phyloP scores from a whole-genome alignment of 305 asterid genomes.

The Rubia balearica region DNA sequence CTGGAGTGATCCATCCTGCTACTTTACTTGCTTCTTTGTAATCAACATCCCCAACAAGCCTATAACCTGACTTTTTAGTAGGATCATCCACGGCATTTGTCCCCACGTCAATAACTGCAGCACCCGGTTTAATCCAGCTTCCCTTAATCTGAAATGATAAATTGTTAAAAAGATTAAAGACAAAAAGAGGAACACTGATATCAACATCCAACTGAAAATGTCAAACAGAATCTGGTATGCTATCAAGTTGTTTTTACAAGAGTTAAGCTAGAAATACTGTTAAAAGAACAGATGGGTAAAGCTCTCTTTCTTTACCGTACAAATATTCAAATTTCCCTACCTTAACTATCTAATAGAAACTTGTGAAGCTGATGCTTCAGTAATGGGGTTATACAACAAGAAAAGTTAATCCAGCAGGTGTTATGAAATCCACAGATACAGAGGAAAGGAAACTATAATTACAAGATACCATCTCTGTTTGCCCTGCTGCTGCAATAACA shows the following conservation, averaged over 20 bases:
- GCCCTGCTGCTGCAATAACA: slow-evolving; percentile 90
- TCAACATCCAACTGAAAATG: neutral
- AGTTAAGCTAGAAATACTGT: neutral
- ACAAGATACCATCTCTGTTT: slow-evolving; percentile 61
- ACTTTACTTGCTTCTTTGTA: slow-evolving; percentile 67
- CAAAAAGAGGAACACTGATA: neutral
- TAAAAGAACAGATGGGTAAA: neutral
- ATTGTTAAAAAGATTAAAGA: neutral
- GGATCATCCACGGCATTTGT: slow-evolving; percentile 80
- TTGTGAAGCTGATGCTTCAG: neutral
- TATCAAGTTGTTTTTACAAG: neutral
- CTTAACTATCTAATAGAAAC: neutral
- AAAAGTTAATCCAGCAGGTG: neutral
- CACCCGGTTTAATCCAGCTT: slow-evolving; percentile 97
- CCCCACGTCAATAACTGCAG: slow-evolving; percentile 92
- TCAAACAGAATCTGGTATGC: neutral
- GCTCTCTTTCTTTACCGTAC: neutral
- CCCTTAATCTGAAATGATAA: slow-evolving; percentile 62
- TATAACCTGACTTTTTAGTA: slow-evolving; percentile 68
- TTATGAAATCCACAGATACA: neutral
- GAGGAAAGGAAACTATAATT: neutral
- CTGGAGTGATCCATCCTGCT: slow-evolving; percentile 92
- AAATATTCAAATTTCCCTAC: neutral
- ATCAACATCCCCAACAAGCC: slow-evolving; percentile 92
- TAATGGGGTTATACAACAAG: neutral